These are phyloP conservation scores for Fusarium sp. DNA, from an alignment of 2,329 filamentous ascomycete genomes.

Conservation along the genomic window DNA sequence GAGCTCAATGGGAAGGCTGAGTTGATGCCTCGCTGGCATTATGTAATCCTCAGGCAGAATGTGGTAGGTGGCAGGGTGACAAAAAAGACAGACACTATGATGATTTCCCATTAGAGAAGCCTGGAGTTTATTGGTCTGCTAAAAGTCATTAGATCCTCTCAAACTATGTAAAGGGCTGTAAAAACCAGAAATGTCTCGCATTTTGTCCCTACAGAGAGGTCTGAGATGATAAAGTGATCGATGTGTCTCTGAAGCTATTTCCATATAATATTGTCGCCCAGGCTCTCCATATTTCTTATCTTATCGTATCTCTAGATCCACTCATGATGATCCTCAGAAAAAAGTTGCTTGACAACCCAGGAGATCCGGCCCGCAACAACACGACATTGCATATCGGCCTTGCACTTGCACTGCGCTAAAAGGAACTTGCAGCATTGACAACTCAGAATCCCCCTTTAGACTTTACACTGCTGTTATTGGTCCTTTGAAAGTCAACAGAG, in stretches of 20 bases:
- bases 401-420: constrained; percentile 27
- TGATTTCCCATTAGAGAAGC: neutral
- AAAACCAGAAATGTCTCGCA: no score
- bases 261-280: constrained; percentile 32
- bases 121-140: neutral
- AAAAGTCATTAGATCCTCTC: fast-evolving
- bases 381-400: constrained; percentile 35
- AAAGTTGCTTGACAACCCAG: constrained; percentile 38
- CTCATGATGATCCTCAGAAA: constrained; percentile 39
- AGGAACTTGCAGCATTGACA: constrained; percentile 33
- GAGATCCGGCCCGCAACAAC: constrained; percentile 34
- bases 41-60: constrained; percentile 46
- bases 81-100: neutral
- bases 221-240: neutral
- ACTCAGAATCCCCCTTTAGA: constrained; percentile 18
- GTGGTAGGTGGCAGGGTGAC: neutral
- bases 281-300: constrained; percentile 27
- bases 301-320: constrained; percentile 23
- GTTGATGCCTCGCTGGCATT: constrained; percentile 41
- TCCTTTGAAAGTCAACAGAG: constrained; percentile 11
- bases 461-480: constrained; percentile 15
- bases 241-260: neutral
- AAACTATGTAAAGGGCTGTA: neutral
- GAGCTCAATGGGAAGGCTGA: constrained; percentile 48
- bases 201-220: neutral